Evolutionary conservation across 78 protist species (phyloP), one percentile per base, ranked within the genome.

Genomic region (Diacronema lutheri): DNA sequence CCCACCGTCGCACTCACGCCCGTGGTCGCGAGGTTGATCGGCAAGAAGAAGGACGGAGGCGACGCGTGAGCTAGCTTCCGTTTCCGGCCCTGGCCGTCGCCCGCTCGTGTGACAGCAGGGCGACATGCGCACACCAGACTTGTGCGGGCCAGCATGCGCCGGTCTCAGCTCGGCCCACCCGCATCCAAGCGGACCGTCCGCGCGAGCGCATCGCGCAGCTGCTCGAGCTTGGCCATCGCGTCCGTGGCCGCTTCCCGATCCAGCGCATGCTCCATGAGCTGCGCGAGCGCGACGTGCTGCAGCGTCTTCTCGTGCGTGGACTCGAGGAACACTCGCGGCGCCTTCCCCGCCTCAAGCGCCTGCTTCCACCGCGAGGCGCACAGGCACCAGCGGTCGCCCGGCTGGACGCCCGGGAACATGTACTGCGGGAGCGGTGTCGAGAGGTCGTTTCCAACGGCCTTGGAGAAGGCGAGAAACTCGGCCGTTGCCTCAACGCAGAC

Each of bases 1-100:
- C 89, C 89, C 26, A 85, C 89, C 50, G 89, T 83, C 31, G 87
- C 58, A 31, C 61, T 81, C 37, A 81, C 85, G 38, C 85, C 85
- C 0, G 14, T 81, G 14, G 85, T 81, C 50, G 85, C 85, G n/a
- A n/a, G 20, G 62, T 6, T 81, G 35, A 62, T 81, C 12, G 83
- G 83, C 25, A 62, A 50, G 83, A 50, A 78, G 65, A 65, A 3
- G 4, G 69, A 25, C 12, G 37, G n/a, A n/a, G n/a, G n/a, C n/a
- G n/a, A n/a, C n/a, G n/a, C n/a, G n/a, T n/a, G n/a, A n/a, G n/a
- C n/a, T n/a, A n/a, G n/a, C n/a, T n/a, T n/a, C n/a, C n/a, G n/a
- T n/a, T n/a, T n/a, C n/a, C n/a, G n/a, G n/a, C n/a, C n/a, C n/a
- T n/a, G n/a, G n/a, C n/a, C n/a, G n/a, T n/a, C n/a, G n/a, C n/a